phyloP scores from a whole-genome alignment of 176 grass and related monocot species.

The Cymbopogon citratus region DNA sequence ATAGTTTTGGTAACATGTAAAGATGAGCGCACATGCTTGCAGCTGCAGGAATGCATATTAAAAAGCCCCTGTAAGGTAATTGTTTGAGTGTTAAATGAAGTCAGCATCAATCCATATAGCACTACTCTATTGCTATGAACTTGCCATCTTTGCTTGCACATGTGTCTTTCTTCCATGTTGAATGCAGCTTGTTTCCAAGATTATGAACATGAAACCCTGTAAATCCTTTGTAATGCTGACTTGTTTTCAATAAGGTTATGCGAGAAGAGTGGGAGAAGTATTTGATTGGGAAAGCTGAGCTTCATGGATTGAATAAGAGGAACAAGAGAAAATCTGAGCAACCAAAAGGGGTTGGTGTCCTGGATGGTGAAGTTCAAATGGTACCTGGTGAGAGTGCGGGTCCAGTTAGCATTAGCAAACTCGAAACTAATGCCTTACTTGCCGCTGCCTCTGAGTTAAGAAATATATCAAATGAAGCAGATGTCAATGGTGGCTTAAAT shows the following conservation, averaged over 20 bases:
- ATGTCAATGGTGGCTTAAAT: constrained; percentile 36
- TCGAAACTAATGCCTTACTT: constrained; percentile 84
- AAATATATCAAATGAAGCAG: constrained; percentile 49
- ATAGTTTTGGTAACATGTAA: too few species aligned
- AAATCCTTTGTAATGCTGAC: background rate
- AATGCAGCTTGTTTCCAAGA: too few species aligned
- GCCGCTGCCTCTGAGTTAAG: constrained; percentile 73
- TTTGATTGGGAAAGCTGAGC: constrained; percentile 79
- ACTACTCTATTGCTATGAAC: too few species aligned
- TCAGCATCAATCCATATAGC: too few species aligned
- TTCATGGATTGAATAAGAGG: constrained; percentile 58
- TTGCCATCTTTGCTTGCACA: too few species aligned
- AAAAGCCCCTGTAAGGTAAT: too few species aligned
- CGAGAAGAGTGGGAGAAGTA: constrained; percentile 89
- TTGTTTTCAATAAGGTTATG: constrained; percentile 66
- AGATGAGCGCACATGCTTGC: too few species aligned
- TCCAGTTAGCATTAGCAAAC: constrained; percentile 60
- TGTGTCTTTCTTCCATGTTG: too few species aligned
- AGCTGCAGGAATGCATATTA: too few species aligned
- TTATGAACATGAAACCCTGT: constrained; percentile 11
- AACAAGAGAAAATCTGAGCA: constrained; percentile 68
- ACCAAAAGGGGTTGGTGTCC: constrained; percentile 87
- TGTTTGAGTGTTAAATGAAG: too few species aligned
- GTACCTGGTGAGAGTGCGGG: constrained; percentile 50
- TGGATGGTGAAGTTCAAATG: constrained; percentile 66